Evolutionary conservation across 345 rosid species (phyloP).

Genomic region (Limnanthes douglasii): DNA sequence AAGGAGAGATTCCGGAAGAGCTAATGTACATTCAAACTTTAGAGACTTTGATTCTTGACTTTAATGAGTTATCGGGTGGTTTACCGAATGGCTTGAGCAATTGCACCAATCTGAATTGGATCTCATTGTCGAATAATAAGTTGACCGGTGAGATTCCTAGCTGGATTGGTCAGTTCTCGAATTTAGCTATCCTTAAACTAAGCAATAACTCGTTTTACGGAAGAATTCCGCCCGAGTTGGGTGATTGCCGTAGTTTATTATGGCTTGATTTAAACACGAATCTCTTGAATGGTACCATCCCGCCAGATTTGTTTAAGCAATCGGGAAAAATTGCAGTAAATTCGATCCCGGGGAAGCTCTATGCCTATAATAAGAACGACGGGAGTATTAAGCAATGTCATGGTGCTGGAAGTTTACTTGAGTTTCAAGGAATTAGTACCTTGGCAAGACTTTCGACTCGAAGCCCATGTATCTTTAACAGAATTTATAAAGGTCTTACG

Average conservation of each 20-base stretch:
- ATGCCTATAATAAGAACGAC: constrained; percentile 61
- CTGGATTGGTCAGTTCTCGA: constrained; percentile 58
- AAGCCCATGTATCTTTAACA: constrained; percentile 73
- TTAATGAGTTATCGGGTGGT: constrained; percentile 61
- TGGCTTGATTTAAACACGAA: constrained; percentile 94
- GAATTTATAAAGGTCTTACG: constrained; percentile 55
- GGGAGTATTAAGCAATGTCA: constrained; percentile 62
- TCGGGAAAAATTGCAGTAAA: constrained; percentile 75
- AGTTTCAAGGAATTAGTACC: constrained; percentile 64
- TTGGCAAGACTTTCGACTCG: constrained; percentile 46
- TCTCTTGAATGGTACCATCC: constrained; percentile 52
- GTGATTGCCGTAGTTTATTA: constrained; percentile 73
- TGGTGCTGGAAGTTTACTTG: constrained; percentile 87
- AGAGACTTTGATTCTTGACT: constrained; percentile 77
- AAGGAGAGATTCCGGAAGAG: constrained; percentile 76
- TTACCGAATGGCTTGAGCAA: constrained; percentile 68
- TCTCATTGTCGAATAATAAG: constrained; percentile 71
- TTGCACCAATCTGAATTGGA: constrained; percentile 71
- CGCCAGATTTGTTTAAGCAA: constrained; percentile 63
- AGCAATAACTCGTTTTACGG: constrained; percentile 84
- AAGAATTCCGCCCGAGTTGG: constrained; percentile 76
- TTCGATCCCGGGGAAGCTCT: constrained; percentile 68
- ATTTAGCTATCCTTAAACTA: constrained; percentile 75
- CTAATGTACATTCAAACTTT: constrained; percentile 34
- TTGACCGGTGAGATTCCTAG: constrained; percentile 69